Evolutionary conservation across 2,329 filamentous ascomycete genomes (phyloP).

Genomic region (Tolypocladium guangdongense): DNA sequence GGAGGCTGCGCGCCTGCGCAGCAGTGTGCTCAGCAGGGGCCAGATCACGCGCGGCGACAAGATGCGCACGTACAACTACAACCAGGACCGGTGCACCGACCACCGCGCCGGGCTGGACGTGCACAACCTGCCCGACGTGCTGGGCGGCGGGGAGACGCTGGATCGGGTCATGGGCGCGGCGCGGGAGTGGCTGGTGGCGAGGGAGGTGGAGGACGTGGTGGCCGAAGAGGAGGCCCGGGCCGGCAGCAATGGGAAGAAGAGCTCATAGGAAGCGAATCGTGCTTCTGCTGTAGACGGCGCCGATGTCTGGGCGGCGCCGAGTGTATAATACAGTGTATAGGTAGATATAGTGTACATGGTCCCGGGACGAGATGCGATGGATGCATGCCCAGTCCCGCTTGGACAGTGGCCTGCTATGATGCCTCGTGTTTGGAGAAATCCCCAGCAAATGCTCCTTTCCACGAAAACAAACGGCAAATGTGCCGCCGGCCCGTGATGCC

Average conservation of each 20-base stretch:
- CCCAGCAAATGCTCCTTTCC: not conserved
- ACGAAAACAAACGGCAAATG: not conserved
- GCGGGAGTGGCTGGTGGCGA: conserved; percentile 60
- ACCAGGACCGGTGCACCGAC: conserved; percentile 71
- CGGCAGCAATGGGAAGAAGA: not conserved
- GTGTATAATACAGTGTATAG: not conserved
- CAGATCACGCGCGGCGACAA: conserved; percentile 88
- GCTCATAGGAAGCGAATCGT: not conserved
- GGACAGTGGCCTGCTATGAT: not conserved
- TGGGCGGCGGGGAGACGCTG: conserved; percentile 60
- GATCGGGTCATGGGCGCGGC: conserved; percentile 71
- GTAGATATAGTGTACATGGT: not conserved
- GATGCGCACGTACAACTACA: conserved; percentile 81
- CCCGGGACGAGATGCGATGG: not conserved
- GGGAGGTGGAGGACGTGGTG: conserved; percentile 62
- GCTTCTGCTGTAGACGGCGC: not conserved
- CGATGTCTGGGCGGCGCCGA: not conserved
- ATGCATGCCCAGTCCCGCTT: not conserved
- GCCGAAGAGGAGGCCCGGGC: conserved; percentile 44
- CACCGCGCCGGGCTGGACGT: conserved; percentile 73
- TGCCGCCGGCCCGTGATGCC: not conserved
- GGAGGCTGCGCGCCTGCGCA: conserved; percentile 60
- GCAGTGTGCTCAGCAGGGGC: conserved; percentile 68
- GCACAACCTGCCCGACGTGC: conserved; percentile 70
- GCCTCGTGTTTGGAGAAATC: too few relatives aligned